phyloP scores from a whole-genome alignment of 768 basidiomycete genomes.

The Podaxis sp. region DNA sequence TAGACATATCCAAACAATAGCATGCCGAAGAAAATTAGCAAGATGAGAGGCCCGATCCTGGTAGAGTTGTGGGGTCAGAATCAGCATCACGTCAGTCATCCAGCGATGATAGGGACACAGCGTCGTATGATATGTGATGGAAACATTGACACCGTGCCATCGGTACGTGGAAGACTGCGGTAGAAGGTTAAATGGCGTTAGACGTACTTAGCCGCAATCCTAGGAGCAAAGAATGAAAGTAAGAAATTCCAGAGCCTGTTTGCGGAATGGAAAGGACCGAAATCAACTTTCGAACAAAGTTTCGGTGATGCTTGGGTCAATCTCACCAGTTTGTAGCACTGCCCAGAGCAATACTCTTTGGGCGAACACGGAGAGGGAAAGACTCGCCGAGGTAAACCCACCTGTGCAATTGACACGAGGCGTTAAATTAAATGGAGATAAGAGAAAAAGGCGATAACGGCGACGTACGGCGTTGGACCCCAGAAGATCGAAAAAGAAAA shows the following conservation, averaged over 20 bases:
- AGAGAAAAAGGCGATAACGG: neutral
- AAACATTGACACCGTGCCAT: neutral
- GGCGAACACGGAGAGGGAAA: constrained; percentile 78
- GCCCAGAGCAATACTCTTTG: constrained; percentile 78
- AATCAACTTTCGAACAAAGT: neutral
- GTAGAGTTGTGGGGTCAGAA: constrained; percentile 1
- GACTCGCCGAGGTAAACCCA: constrained; percentile 78
- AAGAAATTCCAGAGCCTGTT: constrained; percentile 67
- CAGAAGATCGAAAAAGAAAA: constrained; percentile 72
- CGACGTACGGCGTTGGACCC: constrained; percentile 63
- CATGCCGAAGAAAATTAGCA: constrained; percentile 77
- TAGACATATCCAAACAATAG: constrained; percentile 68
- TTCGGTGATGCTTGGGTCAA: neutral
- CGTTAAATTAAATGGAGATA: neutral
- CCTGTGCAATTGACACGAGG: constrained; percentile 22
- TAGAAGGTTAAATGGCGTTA: neutral
- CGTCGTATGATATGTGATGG: neutral
- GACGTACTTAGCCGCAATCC: constrained; percentile 55
- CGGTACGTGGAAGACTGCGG: neutral
- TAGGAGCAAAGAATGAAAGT: constrained; percentile 69
- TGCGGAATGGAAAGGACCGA: neutral
- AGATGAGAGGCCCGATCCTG: constrained; percentile 72
- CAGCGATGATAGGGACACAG: neutral
- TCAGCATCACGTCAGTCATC: neutral
- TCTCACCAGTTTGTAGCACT: constrained; percentile 46